Percentiles rank a stretch among this genome's conserved stretches.
phyloP scores from a whole-genome alignment of 306 rosid species.

The Quercus rubra region DNA sequence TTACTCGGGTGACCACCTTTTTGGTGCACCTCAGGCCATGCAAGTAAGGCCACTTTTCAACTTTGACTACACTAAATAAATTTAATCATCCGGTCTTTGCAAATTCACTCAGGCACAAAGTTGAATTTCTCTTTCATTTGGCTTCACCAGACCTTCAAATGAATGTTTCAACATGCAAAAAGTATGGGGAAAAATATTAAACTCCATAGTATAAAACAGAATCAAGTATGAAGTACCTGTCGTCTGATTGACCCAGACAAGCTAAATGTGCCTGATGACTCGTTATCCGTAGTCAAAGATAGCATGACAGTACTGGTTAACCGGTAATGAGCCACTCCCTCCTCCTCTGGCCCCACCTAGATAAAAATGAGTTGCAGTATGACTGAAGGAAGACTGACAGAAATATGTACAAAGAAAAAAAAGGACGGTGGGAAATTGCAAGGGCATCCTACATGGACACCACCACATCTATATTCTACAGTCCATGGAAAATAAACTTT shows the following conservation, averaged over 20 bases:
- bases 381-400: neutral
- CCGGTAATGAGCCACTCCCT: constrained; percentile 72
- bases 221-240: constrained; percentile 52
- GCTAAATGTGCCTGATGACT: constrained; percentile 76
- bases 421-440: neutral
- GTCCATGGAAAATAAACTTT: constrained; percentile 12
- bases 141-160: constrained; percentile 6
- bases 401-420: neutral
- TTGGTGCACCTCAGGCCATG: no score
- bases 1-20: no score
- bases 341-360: constrained; percentile 87
- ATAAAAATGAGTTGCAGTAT: constrained; percentile 11
- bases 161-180: constrained; percentile 2
- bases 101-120: neutral
- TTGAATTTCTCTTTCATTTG: constrained; percentile 16
- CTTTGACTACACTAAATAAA: neutral
- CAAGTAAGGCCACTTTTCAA: no score
- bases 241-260: constrained; percentile 95
- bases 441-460: constrained; percentile 1
- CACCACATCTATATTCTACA: neutral
- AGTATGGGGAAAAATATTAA: neutral
- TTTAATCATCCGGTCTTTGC: neutral
- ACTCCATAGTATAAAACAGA: constrained; percentile 8
- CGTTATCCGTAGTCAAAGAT: constrained; percentile 77
- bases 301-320: constrained; percentile 96